Evolutionary conservation across 1,139 yeast genomes (phyloP).

Genomic region (Diutina sp.): DNA sequence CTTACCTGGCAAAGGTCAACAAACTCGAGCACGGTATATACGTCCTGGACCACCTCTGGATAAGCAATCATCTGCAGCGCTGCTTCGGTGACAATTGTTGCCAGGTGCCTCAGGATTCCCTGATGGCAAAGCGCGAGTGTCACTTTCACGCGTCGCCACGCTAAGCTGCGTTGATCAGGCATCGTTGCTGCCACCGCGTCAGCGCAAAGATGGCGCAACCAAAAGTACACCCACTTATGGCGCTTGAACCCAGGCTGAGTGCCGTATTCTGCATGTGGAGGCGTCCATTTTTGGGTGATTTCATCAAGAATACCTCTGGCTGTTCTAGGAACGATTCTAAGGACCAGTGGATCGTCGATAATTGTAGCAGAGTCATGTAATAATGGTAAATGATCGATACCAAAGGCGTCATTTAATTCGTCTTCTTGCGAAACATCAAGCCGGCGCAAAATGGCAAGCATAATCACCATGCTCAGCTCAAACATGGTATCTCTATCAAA

Average conservation of each 20-base stretch:
- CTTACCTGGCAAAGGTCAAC: not conserved
- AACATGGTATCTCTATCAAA: not conserved
- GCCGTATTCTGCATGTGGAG: conserved; percentile 6
- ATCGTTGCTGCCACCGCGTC: not conserved
- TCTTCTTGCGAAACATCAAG: conserved; percentile 26
- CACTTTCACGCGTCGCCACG: not conserved
- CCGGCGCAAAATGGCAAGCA: conserved; percentile 7
- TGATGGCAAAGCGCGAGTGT: not conserved
- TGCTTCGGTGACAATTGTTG: not conserved
- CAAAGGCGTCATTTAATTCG: conserved; percentile 4
- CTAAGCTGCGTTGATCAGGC: not conserved
- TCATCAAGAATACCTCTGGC: conserved; percentile 5
- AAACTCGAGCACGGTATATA: not conserved
- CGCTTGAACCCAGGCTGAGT: not conserved
- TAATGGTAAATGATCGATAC: conserved; percentile 1
- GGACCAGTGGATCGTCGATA: not conserved
- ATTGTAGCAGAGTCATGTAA: not conserved
- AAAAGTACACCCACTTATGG: not conserved
- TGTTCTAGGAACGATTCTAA: conserved; percentile 4
- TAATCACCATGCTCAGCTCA: conserved; percentile 14
- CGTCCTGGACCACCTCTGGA: not conserved
- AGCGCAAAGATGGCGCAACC: not conserved
- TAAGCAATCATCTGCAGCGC: not conserved
- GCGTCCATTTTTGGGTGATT: conserved; percentile 6
- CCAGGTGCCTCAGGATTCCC: not conserved